A percentile compares a stretch with the other conserved stretches of the same genome.
These are phyloP conservation scores for Colletotrichum kahawae DNA, from an alignment of 2,329 filamentous ascomycete species.

Conservation along the genomic window DNA sequence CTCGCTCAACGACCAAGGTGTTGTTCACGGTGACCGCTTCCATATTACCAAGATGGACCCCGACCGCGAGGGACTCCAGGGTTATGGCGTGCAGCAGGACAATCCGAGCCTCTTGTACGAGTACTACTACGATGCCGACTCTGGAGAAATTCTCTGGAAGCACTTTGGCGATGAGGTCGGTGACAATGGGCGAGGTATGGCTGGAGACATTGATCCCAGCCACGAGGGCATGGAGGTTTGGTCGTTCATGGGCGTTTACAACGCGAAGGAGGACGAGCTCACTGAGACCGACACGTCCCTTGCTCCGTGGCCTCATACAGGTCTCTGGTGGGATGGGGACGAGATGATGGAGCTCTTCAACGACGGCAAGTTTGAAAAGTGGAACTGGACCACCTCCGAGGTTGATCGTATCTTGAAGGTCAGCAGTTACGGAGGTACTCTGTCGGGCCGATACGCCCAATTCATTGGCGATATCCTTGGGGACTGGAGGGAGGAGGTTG, in stretches of 20 bases:
- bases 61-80: slow-evolving; percentile 22
- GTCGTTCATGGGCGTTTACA: slow-evolving; percentile 26
- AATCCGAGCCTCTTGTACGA: slow-evolving; percentile 24
- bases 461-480: slow-evolving; percentile 26
- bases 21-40: slow-evolving; percentile 26
- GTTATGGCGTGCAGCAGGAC: slow-evolving; percentile 25
- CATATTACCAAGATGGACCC: slow-evolving; percentile 29
- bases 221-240: slow-evolving; percentile 25
- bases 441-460: slow-evolving; percentile 11
- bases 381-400: slow-evolving; percentile 11
- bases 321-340: slow-evolving; percentile 23
- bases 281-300: not conserved
- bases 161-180: slow-evolving; percentile 8
- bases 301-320: slow-evolving; percentile 9
- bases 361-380: slow-evolving; percentile 28
- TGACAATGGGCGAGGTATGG: not conserved
- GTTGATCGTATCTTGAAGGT: not conserved
- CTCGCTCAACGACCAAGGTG: slow-evolving; percentile 17
- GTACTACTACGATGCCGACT: slow-evolving; percentile 27
- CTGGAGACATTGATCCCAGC: slow-evolving; percentile 27
- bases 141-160: slow-evolving; percentile 23
- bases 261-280: slow-evolving; percentile 16
- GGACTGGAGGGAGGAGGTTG: slow-evolving; percentile 28
- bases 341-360: slow-evolving; percentile 27
- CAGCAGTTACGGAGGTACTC: slow-evolving; percentile 2